These are phyloP conservation scores for Brassica nigra DNA, from an alignment of 345 rosid species.

Conservation along the genomic window DNA sequence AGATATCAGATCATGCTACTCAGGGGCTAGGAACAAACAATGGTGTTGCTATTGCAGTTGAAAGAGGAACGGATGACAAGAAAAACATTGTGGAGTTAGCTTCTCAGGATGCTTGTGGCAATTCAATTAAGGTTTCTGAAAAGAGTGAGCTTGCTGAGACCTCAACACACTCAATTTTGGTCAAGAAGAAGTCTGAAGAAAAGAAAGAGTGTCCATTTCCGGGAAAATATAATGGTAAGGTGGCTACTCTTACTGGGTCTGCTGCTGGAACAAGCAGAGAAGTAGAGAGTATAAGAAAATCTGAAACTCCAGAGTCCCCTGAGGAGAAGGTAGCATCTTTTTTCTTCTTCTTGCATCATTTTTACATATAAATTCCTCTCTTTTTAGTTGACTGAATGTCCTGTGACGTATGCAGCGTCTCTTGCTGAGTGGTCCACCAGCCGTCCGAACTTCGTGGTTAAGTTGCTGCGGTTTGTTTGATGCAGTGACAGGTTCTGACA, in stretches of 20 bases:
- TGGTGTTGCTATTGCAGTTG: conserved; percentile 40
- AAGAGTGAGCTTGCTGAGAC: conserved; percentile 43
- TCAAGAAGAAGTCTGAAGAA: conserved; percentile 8
- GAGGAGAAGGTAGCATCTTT: conserved; percentile 61
- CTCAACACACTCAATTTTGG: conserved; percentile 22
- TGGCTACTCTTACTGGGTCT: conserved; percentile 26
- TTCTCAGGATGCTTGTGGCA: conserved; percentile 28
- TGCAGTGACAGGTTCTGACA: conserved; percentile 54
- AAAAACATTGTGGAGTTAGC: not conserved
- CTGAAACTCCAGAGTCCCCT: conserved; percentile 33
- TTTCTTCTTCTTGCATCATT: conserved; percentile 18
- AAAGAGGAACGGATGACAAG: conserved; percentile 30
- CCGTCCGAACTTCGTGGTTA: conserved; percentile 60
- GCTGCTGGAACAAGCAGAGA: conserved; percentile 41
- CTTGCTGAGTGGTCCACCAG: conserved; percentile 46
- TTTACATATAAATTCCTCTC: not conserved
- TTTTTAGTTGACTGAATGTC: conserved; percentile 24
- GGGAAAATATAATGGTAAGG: conserved; percentile 20
- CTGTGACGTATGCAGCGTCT: conserved; percentile 51
- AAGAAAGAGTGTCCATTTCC: conserved; percentile 10
- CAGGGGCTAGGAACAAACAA: conserved; percentile 34
- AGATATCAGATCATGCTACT: conserved; percentile 31
- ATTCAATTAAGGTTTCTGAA: conserved; percentile 30
- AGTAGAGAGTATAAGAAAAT: conserved; percentile 33
- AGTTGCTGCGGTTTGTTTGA: conserved; percentile 81